These are phyloP conservation scores for Candida palmyrensis DNA, from an alignment of 805 yeast species.

Conservation along the genomic window DNA sequence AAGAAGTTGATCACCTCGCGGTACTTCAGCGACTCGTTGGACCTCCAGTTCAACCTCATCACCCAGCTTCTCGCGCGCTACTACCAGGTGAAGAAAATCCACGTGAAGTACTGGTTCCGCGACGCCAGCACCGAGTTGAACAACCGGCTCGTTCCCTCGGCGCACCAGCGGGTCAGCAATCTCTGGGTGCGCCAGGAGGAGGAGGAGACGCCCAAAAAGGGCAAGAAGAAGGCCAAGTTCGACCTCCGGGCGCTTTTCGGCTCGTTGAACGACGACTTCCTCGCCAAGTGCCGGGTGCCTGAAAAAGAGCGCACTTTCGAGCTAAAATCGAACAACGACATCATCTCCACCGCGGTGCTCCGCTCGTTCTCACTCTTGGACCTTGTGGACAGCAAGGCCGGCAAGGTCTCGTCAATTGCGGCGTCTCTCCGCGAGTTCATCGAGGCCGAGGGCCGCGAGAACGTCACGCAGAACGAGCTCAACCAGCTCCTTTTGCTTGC, in stretches of 20 bases:
- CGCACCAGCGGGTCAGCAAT: constrained; percentile 32
- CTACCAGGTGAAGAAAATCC: constrained; percentile 69
- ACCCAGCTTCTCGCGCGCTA: constrained; percentile 76
- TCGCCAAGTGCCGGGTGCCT: constrained; percentile 14
- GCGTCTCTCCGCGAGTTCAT: constrained; percentile 26
- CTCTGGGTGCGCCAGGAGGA: constrained; percentile 13
- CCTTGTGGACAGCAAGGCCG: constrained; percentile 38
- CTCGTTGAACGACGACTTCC: constrained; percentile 16
- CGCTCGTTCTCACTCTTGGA: constrained; percentile 51
- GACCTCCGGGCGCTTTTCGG: constrained; percentile 15
- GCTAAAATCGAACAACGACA: constrained; percentile 44
- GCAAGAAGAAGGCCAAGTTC: constrained; percentile 15
- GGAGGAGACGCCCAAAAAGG: no score
- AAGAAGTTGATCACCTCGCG: constrained; percentile 45
- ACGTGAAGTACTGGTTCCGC: constrained; percentile 50
- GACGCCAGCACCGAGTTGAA: constrained; percentile 40
- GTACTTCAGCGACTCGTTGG: constrained; percentile 46
- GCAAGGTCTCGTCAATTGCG: constrained; percentile 50
- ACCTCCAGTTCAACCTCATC: constrained; percentile 59
- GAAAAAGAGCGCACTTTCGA: constrained; percentile 18
- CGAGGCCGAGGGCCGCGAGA: no score
- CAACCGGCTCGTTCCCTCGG: constrained; percentile 51
- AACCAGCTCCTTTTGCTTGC: constrained; percentile 45
- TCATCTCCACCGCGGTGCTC: constrained; percentile 50
- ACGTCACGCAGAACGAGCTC: constrained; percentile 13